Evolutionary conservation across 1,284 basidiomycete species (phyloP), one percentile per base, ranked within the genome.

Genomic region (Melampsora americana): DNA sequence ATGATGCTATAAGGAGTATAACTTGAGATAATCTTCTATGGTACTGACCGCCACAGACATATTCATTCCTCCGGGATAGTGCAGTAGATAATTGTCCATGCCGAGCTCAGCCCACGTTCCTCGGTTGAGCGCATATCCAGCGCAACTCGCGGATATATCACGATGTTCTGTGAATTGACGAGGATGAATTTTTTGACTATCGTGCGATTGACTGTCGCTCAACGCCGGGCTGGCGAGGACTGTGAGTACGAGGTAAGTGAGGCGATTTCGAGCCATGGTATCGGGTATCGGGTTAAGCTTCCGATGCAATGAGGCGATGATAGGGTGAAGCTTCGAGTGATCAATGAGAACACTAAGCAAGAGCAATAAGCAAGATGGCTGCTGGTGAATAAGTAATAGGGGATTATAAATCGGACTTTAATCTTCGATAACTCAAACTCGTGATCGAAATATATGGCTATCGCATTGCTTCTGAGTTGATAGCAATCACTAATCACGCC

Each of bases 41-140:
- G 5, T 56, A 23, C 62, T 53, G 23, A 73, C 70, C 44, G 61
- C 28, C 23, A 73, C 28, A 35, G 70, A 30, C 4, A 73, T 30
- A 56, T 73, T 73, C 20, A 48, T 39, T 26, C 70, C 70, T 12
- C 39, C 35, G 32, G 70, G 70, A 28, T 73, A 73, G 35, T 73
- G 61, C 11, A 48, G 53, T 18, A 73, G 62, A 59, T 66, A 73
- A 61, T 73, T 73, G 32, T 73, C 70, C 9, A 73, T 73, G 32
- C 70, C 70, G 9, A 73, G 50, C 48, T 66, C 70, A 16, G 70
- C 70, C 70, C 70, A 73, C 14, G 70, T 73, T 32, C 70, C 70
- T 53, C 70, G 60, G 53, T 73, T 73, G 6, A 73, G 32, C 12
- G 60, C 70, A 66, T 73, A 73, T 18, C 70, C 70, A 14, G 70